Base-by-base conservation (phyloP, 345 rosid genomes). In the Boechera stricta region DNA sequence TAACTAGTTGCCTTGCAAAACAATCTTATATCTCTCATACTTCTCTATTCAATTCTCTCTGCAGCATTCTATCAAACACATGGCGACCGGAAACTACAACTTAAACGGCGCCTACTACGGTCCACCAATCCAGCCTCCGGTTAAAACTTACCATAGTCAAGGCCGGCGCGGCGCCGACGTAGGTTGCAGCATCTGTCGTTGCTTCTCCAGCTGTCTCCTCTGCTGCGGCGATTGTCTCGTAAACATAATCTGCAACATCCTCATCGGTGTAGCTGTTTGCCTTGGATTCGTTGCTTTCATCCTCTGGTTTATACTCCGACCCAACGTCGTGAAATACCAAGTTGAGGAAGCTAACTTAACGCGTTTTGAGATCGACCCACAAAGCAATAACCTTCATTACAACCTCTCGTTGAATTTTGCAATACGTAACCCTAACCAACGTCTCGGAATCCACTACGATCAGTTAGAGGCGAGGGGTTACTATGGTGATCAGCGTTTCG, bases 281-380 rank as follows among this genome's bases (percentile, higher is more conserved):
- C 13, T 85, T 2, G 90, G 87, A 75, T 36, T 83, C 16, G 76
- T 77, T 4, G 80, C 79, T 36, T 72, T 90, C 61, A 39, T 89
- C 71, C 21, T 83, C 68, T 89, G 93, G 91, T 85, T 87, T 45
- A 72, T 76, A 11, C 47, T 90, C 80, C 90, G 89, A 29, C 94
- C 94, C 1, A 73, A 87, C 64, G 72, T 72, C 64, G 69, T 78
- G 29, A 83, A 79, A 9, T 76, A 88, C 69, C 85, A 83, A 24
- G 84, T 85, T 3, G 66, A 83, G 0, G 83, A 84, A 48, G 84
- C 82, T 7, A 55, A 80, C 12, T 76, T 87, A 2, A 81, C 85
- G 3, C 67, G 77, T 2, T 90, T 92, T 74, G 51, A 77, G 29
- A 24, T 77, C 24, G 60, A 77, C 3, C 53, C 77, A 4, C 72